Evolutionary conservation across 495 filamentous ascomycete species (phyloP), one percentile per base, ranked within the genome.

Genomic region (Copromyces sp.): DNA sequence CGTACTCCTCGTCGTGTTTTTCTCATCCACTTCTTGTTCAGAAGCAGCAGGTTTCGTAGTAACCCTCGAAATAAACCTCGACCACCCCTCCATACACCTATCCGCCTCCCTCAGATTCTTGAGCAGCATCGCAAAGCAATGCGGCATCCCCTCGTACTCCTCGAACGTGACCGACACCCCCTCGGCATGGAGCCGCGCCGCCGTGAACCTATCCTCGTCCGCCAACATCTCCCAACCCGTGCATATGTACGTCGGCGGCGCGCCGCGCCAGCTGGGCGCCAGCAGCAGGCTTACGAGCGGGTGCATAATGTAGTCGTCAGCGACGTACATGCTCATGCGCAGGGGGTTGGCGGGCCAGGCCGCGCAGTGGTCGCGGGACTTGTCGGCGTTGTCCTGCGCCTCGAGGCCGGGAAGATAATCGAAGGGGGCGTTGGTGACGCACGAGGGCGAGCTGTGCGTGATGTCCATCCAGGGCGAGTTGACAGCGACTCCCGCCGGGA

Each of bases 91-190:
- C 65, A 90, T 86, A 75, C 88, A 91, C 65, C 83, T 79, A 71
- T 80, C 81, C 2, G 84, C 77, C 7, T 83, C 86, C 1, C 80
- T 70, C 1, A 87, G 75, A n/a, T 76, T 78, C n/a, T 84, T 80
- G 72, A 97, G 81, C 0, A 96, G 68, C 74, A 90, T 75, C 0
- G 85, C 89, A 78, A 96, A 97, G 73, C 91, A 92, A 78, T 98
- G 95, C 61, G 94, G 94, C 93, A 97, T 96, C 1, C 89, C 91
- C 80, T 95, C 92, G 75, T 89, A 97, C 80, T 93, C 86, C 76
- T 94, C 89, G 45, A 89, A 91, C 40, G 88, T 82, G 6, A 97
- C 88, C 1, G 79, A 74, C 1, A 91, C 92, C 14, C 90, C 90
- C 16, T 90, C 89, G 8, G 77, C 75, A 39, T 86, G 83, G 3